Conservation (phyloP, 1,284 basidiomycete species). For the Ganoderma lingzhi region DNA sequence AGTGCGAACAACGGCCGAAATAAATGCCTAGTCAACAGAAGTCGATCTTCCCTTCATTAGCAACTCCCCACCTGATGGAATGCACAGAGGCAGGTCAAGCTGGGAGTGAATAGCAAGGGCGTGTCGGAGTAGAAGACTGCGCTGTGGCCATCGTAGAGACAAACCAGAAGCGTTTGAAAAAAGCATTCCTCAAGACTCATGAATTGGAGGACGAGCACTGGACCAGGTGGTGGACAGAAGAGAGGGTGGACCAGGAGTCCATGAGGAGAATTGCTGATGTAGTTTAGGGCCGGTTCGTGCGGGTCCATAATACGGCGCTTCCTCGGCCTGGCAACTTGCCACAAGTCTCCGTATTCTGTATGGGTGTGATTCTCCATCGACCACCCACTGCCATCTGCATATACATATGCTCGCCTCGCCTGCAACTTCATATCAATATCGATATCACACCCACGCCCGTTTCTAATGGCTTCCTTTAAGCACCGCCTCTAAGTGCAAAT, state of each 20-base stretch:
- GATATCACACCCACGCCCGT: not conserved
- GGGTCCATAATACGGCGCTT: not conserved
- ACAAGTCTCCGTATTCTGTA: no score
- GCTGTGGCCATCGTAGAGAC: not conserved
- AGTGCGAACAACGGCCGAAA: slow-evolving; percentile 29
- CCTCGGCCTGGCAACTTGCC: no score
- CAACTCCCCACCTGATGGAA: slow-evolving; percentile 30
- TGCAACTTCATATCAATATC: not conserved
- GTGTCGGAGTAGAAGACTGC: not conserved
- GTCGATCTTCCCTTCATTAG: slow-evolving; percentile 32
- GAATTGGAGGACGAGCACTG: not conserved
- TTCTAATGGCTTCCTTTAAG: not conserved
- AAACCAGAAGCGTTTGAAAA: not conserved
- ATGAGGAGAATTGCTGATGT: not conserved
- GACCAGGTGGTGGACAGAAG: not conserved
- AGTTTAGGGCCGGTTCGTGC: slow-evolving; percentile 4
- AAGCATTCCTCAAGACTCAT: not conserved
- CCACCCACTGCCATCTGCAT: not conserved
- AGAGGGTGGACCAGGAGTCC: not conserved
- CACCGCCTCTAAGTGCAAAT: not conserved
- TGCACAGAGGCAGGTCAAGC: slow-evolving; percentile 21
- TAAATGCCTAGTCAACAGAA: slow-evolving; percentile 21
- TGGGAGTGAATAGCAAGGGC: slow-evolving; percentile 32
- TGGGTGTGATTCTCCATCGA: not conserved
- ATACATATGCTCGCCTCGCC: not conserved